Percentiles rank a stretch among this genome's conserved stretches.
phyloP scores from a whole-genome alignment of 75 land plant genomes.

The Chamaecyparis obtusa region DNA sequence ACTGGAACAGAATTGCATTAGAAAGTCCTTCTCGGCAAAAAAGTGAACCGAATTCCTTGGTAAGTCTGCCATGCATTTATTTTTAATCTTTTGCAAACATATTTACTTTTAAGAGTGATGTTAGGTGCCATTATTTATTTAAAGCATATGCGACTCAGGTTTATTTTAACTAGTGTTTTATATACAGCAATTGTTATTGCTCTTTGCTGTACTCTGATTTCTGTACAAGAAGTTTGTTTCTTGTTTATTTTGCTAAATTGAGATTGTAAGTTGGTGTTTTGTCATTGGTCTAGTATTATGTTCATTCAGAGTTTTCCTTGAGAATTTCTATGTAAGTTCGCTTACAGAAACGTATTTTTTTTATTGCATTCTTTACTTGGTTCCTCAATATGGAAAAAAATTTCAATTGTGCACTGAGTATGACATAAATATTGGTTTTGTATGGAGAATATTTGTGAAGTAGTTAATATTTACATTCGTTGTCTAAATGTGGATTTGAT shows the following conservation, averaged over 20 bases:
- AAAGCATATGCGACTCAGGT: background rate
- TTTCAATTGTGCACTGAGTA: background rate
- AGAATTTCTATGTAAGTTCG: background rate
- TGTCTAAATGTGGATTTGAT: background rate
- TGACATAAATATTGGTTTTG: background rate
- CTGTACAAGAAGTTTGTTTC: background rate
- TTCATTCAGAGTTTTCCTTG: background rate
- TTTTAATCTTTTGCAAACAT: background rate
- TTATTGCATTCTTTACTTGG: background rate
- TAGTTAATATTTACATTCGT: background rate
- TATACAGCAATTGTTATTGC: background rate
- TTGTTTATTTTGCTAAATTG: background rate
- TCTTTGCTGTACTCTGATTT: background rate
- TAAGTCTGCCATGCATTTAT: background rate
- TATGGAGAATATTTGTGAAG: background rate
- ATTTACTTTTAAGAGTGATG: background rate
- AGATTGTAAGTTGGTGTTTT: background rate
- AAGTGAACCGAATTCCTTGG: conserved; percentile 19
- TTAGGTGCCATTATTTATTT: background rate
- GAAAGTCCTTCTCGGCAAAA: conserved; percentile 35
- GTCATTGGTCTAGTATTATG: background rate
- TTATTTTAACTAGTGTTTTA: background rate
- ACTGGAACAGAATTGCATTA: conserved; percentile 47
- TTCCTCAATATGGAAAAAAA: background rate
- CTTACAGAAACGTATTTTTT: background rate